Conservation (phyloP, 176 grass and related monocot species). For the Eremochloa ophiuroides region DNA sequence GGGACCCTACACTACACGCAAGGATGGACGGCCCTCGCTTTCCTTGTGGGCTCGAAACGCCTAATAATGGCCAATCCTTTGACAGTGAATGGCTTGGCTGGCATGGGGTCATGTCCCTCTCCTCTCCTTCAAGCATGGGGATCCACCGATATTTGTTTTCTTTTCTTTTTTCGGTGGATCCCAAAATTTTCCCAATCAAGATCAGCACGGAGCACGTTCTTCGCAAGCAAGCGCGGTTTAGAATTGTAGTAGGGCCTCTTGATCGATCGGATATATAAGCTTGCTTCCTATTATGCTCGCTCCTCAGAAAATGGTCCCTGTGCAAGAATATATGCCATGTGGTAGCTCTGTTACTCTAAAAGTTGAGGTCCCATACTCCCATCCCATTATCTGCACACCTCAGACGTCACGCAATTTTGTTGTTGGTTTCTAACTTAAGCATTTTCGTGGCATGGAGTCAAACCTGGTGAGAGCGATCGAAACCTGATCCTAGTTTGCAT, state of each 20-base stretch:
- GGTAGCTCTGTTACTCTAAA: not conserved
- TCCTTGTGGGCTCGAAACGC: slow-evolving; percentile 28
- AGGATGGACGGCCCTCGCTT: slow-evolving; percentile 1
- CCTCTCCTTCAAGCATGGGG: no score
- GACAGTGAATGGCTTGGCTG: slow-evolving; percentile 10
- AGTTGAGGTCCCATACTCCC: no score
- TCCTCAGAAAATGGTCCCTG: not conserved
- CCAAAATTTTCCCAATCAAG: not conserved
- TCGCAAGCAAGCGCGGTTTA: not conserved
- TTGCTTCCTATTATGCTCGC: not conserved
- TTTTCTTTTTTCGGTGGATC: no score
- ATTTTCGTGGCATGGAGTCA: no score
- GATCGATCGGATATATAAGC: not conserved
- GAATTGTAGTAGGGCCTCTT: not conserved
- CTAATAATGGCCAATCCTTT: not conserved
- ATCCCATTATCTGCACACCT: no score
- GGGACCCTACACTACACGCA: not conserved
- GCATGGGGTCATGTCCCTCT: not conserved
- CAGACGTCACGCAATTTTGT: no score
- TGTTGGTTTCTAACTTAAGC: no score
- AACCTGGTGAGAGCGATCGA: no score
- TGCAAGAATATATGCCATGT: not conserved
- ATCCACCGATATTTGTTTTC: no score
- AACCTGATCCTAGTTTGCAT: slow-evolving; percentile 4
- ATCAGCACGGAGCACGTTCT: not conserved